phyloP scores from a whole-genome alignment of 2,329 filamentous ascomycete genomes.

The Elsinoe arachidis region DNA sequence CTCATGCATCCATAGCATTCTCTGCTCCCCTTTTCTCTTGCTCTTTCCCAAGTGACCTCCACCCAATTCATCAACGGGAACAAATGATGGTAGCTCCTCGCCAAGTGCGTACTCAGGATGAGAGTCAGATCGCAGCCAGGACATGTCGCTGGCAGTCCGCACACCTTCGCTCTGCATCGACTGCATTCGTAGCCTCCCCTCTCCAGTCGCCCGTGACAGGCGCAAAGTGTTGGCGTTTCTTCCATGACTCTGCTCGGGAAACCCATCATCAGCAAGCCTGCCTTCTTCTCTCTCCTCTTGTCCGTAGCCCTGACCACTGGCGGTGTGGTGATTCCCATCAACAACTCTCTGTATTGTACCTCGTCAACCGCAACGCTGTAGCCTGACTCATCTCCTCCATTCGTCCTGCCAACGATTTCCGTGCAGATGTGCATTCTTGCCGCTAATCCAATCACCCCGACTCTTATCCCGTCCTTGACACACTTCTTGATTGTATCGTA shows the following conservation, averaged over 20 bases:
- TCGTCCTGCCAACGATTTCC: conserved; percentile 81
- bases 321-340: conserved; percentile 81
- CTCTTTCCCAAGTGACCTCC: conserved; percentile 76
- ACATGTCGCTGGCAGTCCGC: conserved; percentile 80
- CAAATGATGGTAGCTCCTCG: conserved; percentile 85
- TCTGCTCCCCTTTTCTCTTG: conserved; percentile 36
- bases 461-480: conserved; percentile 72
- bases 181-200: conserved; percentile 87
- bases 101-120: conserved; percentile 87
- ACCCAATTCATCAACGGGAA: conserved; percentile 87
- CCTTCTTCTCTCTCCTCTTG: conserved; percentile 32
- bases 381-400: conserved; percentile 63
- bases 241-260: conserved; percentile 83
- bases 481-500: conserved; percentile 77
- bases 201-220: conserved; percentile 76
- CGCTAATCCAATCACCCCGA: conserved; percentile 80
- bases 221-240: conserved; percentile 66
- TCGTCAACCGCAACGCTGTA: conserved; percentile 85
- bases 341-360: conserved; percentile 77
- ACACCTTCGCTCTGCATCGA: conserved; percentile 80
- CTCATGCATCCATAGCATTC: conserved; percentile 73
- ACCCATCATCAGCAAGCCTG: conserved; percentile 84
- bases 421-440: conserved; percentile 88
- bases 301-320: conserved; percentile 59
- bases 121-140: conserved; percentile 85